Conservation (phyloP, 805 yeast species). For the Lipomyces yamanashiensis region DNA sequence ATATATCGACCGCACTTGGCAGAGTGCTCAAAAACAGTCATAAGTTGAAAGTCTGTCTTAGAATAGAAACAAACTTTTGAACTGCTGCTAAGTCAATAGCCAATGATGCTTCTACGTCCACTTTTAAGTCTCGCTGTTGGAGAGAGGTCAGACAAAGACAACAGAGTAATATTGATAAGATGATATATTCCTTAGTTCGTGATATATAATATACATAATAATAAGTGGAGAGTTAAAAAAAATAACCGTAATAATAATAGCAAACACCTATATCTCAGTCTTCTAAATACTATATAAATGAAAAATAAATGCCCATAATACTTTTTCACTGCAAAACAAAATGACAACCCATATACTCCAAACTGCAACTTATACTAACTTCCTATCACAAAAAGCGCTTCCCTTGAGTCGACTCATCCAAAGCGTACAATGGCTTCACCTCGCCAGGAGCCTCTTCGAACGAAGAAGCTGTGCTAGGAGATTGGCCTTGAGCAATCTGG, state of each 20-base stretch:
- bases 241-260: background rate
- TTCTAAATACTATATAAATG: too few species aligned
- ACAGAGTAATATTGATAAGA: background rate
- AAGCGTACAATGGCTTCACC: background rate
- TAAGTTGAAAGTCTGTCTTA: too few species aligned
- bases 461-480: background rate
- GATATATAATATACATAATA: background rate
- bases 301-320: too few species aligned
- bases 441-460: background rate
- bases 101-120: too few species aligned
- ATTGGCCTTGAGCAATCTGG: background rate
- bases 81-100: too few species aligned
- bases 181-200: background rate
- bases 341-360: constrained; percentile 2
- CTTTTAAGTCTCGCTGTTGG: too few species aligned
- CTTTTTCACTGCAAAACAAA: background rate
- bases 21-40: too few species aligned
- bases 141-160: too few species aligned
- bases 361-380: background rate
- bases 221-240: constrained; percentile 2
- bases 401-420: background rate
- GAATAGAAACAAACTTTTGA: too few species aligned
- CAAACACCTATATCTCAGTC: background rate
- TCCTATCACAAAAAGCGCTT: background rate
- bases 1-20: too few species aligned